Base-by-base conservation (phyloP, 352 stramenopile species). In the Phytophthora pini region DNA sequence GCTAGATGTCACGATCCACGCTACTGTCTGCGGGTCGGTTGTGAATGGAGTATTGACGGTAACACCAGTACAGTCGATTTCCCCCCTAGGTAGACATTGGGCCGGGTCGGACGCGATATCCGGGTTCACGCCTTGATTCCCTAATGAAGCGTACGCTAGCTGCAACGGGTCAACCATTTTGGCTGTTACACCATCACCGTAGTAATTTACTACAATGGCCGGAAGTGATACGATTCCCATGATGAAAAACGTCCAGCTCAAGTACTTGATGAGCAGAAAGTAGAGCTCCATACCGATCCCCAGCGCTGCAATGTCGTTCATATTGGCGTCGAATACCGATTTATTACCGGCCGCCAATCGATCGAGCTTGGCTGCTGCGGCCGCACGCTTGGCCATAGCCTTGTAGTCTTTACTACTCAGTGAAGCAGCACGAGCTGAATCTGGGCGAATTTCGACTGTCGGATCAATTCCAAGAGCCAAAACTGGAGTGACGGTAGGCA, bases 281-380 rank as follows among this genome's bases (percentile, higher is more conserved):
- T 94, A 96, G 4, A 96, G 72, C 72, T 91, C 79, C 67, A 96
- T 76, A 10, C 86, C 88, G 39, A 96, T 93, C 13, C 88, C 88
- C 31, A 96, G 60, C 24, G 79, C 77, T 20, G 81, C 86, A 45
- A 96, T 94, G 63, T 92, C 83, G 43, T 56, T 67, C 81, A 94
- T 90, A 1, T 79, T 70, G 26, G 77, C 81, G 26, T 90, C 63
- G 17, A 87, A 80, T 1, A 82, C 75, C 20, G 81, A 84, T 45
- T 92, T 94, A 52, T 71, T 89, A 4, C 86, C 88, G 3, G 57
- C 75, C 0, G 65, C 84, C 4, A 95, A 83, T 0, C 85, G 85
- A 39, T 93, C 72, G 0, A 84, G 44, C 26, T 80, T 81, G 3
- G 84, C 77, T 4, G 71, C 38, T 0, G 69, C 70, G 0, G 57